These are phyloP conservation scores for Brasenia schreberi DNA, from an alignment of 164 flowering plant genomes.

Conservation along the genomic window DNA sequence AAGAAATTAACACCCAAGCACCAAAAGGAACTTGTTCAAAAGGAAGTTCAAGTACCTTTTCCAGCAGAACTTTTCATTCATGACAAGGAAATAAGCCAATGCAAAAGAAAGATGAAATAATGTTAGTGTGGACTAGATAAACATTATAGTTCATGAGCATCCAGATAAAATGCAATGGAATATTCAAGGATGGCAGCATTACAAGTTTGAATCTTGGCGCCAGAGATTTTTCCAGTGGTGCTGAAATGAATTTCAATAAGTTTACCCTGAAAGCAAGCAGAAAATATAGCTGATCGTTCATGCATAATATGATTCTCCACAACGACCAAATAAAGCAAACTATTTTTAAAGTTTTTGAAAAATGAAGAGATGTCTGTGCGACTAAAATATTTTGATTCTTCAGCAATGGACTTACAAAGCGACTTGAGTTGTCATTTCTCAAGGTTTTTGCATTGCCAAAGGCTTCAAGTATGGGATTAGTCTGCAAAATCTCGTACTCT, in stretches of 20 bases:
- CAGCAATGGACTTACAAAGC: conserved; percentile 52
- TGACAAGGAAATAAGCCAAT: not conserved
- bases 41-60: conserved; percentile 53
- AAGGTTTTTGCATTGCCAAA: conserved; percentile 98
- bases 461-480: conserved; percentile 98
- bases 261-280: conserved; percentile 61
- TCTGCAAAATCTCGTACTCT: conserved; percentile 88
- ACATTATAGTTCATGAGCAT: no score
- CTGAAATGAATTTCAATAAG: conserved; percentile 95
- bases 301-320: no score
- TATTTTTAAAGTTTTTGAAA: no score
- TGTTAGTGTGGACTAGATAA: no score
- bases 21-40: not conserved
- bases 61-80: conserved; percentile 63
- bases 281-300: no score
- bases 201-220: conserved; percentile 97
- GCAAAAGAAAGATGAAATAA: no score
- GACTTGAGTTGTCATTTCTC: conserved; percentile 98
- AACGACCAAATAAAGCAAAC: no score
- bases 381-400: no score
- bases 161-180: not conserved
- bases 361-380: no score
- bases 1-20: not conserved
- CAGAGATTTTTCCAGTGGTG: conserved; percentile 88
- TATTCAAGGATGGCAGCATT: conserved; percentile 4